Conservation (phyloP, 805 yeast species). For the Saturnispora kantuleensis region DNA sequence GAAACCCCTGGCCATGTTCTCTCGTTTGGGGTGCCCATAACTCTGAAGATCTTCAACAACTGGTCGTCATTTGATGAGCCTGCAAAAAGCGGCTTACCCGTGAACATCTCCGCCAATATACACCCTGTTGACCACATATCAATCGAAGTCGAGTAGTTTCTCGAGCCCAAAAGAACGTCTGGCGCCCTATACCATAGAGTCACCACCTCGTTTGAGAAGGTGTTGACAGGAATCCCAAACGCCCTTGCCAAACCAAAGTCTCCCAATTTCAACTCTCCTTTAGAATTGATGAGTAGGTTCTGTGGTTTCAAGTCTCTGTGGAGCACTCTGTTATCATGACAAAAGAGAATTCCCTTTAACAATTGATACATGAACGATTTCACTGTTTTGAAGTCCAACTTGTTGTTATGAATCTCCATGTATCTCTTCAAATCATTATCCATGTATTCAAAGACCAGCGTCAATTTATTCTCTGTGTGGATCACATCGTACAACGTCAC, state of each 20-base stretch:
- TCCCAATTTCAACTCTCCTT: slow-evolving; percentile 88
- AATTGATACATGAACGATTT: slow-evolving; percentile 93
- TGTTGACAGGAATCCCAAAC: slow-evolving; percentile 94
- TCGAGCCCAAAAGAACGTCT: slow-evolving; percentile 87
- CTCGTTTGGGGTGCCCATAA: slow-evolving; percentile 96
- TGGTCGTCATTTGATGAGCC: slow-evolving; percentile 97
- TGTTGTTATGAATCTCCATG: slow-evolving; percentile 39
- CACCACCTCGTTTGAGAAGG: slow-evolving; percentile 95
- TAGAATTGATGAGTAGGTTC: slow-evolving; percentile 75
- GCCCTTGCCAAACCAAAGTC: slow-evolving; percentile 98
- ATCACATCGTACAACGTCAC: slow-evolving; percentile 90
- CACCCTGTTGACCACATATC: slow-evolving; percentile 99
- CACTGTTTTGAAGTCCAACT: slow-evolving; percentile 58
- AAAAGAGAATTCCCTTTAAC: slow-evolving; percentile 78
- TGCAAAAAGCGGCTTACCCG: slow-evolving; percentile 95
- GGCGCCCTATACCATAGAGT: slow-evolving; percentile 98
- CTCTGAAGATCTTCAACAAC: slow-evolving; percentile 77
- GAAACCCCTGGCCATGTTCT: slow-evolving; percentile 97
- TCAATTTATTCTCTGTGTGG: slow-evolving; percentile 91
- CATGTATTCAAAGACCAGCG: slow-evolving; percentile 87
- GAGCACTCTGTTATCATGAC: slow-evolving; percentile 76
- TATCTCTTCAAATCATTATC: slow-evolving; percentile 89
- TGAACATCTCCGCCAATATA: slow-evolving; percentile 95
- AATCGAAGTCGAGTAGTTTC: slow-evolving; percentile 92
- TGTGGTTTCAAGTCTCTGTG: slow-evolving; percentile 92